Percentiles rank a stretch among this genome's conserved stretches.
Evolutionary conservation across 164 flowering plant genomes (phyloP).

Genomic region (Vitis rotundifolia): DNA sequence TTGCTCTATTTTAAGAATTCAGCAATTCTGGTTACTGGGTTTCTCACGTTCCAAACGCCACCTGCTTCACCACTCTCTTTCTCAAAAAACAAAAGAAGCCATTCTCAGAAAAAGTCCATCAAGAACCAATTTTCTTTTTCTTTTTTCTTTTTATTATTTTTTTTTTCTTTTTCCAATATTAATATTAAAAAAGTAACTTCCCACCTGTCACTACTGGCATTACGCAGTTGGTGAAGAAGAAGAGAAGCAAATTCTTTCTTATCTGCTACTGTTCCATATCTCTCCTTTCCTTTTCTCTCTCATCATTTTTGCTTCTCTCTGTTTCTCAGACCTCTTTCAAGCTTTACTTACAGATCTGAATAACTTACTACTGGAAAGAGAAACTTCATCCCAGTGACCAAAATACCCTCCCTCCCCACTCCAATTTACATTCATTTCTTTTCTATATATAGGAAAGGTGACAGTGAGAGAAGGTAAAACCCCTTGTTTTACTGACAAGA

Average conservation of each 20-base stretch:
- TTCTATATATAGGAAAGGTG: neutral
- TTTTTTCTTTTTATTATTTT: neutral
- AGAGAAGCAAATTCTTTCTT: constrained; percentile 1
- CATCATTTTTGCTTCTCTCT: neutral
- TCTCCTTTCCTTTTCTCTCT: neutral
- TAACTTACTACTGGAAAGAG: neutral
- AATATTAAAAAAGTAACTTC: constrained; percentile 15
- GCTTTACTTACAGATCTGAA: constrained; percentile 10
- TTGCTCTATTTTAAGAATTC: neutral
- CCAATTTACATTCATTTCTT: neutral
- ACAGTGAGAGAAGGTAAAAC: neutral
- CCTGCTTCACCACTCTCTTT: neutral
- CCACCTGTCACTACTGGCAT: constrained; percentile 13
- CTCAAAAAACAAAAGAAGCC: neutral
- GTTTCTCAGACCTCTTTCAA: constrained; percentile 3
- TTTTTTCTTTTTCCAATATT: neutral
- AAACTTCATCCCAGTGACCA: neutral
- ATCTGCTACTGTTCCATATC: constrained; percentile 3
- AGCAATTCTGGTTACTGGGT: neutral
- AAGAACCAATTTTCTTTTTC: neutral
- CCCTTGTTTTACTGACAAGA: neutral
- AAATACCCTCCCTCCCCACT: neutral
- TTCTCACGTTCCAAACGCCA: neutral
- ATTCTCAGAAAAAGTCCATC: neutral
- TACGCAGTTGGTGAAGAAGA: neutral